phyloP scores from a whole-genome alignment of 1,284 basidiomycete species.

The Naganishia cerealis region DNA sequence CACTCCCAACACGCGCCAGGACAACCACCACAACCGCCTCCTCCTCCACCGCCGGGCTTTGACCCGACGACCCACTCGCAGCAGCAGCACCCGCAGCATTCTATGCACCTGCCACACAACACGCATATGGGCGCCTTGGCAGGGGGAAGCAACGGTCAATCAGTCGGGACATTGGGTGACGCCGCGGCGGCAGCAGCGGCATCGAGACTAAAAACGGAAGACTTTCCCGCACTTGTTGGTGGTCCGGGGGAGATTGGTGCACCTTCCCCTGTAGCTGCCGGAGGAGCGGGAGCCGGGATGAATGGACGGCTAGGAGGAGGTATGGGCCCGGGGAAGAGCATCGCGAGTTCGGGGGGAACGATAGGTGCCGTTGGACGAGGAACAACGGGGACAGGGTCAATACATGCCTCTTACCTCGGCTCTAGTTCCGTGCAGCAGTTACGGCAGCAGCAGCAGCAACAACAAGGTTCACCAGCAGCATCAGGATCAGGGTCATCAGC shows the following conservation, averaged over 20 bases:
- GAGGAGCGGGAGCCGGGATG: constrained; percentile 5
- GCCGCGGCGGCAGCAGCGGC: constrained; percentile 1
- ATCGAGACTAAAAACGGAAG: constrained; percentile 16
- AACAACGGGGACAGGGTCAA: neutral
- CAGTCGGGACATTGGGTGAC: neutral
- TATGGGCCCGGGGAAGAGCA: too few relatives aligned
- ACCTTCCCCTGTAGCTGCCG: neutral
- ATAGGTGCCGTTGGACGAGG: neutral
- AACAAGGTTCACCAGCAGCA: neutral
- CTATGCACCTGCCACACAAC: neutral
- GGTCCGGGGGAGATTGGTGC: neutral
- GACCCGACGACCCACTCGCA: neutral
- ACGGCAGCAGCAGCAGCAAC: constrained; percentile 3
- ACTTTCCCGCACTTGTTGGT: constrained; percentile 18
- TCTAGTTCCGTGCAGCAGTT: neutral
- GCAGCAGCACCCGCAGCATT: neutral
- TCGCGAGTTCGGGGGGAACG: too few relatives aligned
- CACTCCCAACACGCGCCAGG: neutral
- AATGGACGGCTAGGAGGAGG: neutral
- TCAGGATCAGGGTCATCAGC: neutral
- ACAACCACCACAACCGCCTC: constrained; percentile 2
- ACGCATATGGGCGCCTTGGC: neutral
- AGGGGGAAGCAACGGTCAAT: neutral
- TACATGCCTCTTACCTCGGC: neutral
- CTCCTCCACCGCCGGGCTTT: constrained; percentile 5